A percentile compares a stretch with the other conserved stretches of the same genome.
phyloP scores from a whole-genome alignment of 495 filamentous ascomycete species.

The Penicillium paradoxum region DNA sequence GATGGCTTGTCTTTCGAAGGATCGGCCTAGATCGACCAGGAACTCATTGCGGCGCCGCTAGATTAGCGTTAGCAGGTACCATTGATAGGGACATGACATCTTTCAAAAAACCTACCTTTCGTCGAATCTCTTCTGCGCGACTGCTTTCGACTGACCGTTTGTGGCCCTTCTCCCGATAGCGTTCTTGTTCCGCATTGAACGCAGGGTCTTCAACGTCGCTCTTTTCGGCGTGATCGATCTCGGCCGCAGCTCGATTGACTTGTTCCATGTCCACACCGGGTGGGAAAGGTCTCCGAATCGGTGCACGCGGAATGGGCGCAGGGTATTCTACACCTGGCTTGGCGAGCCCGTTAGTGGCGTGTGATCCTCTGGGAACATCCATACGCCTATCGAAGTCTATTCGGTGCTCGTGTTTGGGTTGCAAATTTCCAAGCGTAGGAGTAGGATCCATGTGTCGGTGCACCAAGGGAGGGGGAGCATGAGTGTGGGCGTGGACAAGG shows the following conservation, averaged over 20 bases:
- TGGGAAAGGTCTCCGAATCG: constrained; percentile 20
- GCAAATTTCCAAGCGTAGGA: constrained; percentile 20
- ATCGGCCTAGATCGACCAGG: constrained; percentile 44
- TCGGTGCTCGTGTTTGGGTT: constrained; percentile 32
- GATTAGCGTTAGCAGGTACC: constrained; percentile 15
- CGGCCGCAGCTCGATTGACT: constrained; percentile 56
- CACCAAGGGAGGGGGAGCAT: constrained; percentile 8
- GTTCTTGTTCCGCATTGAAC: constrained; percentile 53
- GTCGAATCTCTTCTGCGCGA: constrained; percentile 50
- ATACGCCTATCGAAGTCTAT: constrained; percentile 18
- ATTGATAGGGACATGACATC: constrained; percentile 12
- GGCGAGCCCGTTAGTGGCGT: constrained; percentile 16
- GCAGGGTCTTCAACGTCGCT: constrained; percentile 63
- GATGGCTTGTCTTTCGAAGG: constrained; percentile 51
- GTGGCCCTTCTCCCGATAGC: constrained; percentile 47
- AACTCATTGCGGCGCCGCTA: constrained; percentile 54
- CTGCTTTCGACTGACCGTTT: constrained; percentile 62
- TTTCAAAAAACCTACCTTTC: constrained; percentile 41
- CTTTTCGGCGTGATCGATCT: constrained; percentile 61
- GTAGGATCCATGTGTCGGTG: constrained; percentile 21
- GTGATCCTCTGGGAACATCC: constrained; percentile 6
- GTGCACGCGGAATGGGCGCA: constrained; percentile 1
- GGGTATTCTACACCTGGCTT: constrained; percentile 8
- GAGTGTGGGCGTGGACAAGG: constrained; percentile 20
- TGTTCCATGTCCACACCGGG: constrained; percentile 55